phyloP scores from a whole-genome alignment of 257 asterid genomes.

The Gentiana straminea region DNA sequence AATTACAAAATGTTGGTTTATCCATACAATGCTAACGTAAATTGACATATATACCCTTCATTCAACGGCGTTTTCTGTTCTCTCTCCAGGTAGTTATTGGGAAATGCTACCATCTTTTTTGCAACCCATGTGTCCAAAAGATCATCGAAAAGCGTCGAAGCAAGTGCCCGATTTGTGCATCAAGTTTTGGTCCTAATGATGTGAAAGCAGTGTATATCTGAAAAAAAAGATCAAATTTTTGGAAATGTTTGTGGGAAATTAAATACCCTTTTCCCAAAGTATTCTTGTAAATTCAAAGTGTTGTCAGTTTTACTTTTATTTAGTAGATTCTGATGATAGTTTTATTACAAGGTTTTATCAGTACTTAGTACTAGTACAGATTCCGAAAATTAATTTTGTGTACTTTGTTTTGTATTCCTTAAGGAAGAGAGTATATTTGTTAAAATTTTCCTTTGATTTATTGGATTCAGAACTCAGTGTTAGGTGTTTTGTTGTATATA shows the following conservation, averaged over 20 bases:
- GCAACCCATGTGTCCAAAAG: constrained; percentile 78
- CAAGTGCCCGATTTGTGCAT: constrained; percentile 86
- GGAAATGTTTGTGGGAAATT: not conserved
- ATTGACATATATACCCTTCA: no score
- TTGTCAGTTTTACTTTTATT: not conserved
- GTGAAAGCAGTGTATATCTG: constrained; percentile 92
- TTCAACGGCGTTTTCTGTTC: not conserved
- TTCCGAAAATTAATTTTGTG: no score
- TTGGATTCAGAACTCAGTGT: no score
- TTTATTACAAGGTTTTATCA: no score
- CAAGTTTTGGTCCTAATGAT: constrained; percentile 79
- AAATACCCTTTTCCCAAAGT: not conserved
- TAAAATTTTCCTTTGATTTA: no score
- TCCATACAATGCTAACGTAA: no score
- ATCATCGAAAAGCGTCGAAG: constrained; percentile 69
- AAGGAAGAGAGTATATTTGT: no score
- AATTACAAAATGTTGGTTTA: no score
- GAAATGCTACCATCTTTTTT: constrained; percentile 93
- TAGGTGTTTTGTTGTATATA: no score
- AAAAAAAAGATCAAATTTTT: constrained; percentile 5
- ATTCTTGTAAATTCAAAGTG: constrained; percentile 6
- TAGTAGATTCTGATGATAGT: no score
- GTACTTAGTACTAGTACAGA: no score
- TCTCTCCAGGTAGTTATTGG: constrained; percentile 73
- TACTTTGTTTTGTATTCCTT: no score